Conservation (phyloP, 768 basidiomycete genomes). For the Serpula lacrymans region DNA sequence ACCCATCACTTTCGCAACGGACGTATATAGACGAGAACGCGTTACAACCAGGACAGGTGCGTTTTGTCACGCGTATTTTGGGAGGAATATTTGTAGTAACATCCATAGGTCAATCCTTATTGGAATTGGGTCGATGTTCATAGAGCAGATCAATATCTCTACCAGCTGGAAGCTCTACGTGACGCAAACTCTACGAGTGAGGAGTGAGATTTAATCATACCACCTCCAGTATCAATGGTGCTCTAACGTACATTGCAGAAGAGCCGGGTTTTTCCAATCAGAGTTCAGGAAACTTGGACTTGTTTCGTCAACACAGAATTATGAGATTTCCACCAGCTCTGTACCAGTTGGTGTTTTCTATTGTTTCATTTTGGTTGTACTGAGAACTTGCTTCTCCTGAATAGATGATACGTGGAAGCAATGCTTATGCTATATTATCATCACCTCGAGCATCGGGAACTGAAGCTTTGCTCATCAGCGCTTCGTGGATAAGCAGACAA, state of each 20-base stretch:
- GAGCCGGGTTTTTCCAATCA: slow-evolving; percentile 53
- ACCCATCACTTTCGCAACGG: slow-evolving; percentile 53
- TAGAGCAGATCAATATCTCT: slow-evolving; percentile 77
- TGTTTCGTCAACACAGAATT: slow-evolving; percentile 63
- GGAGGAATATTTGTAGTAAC: slow-evolving; percentile 1
- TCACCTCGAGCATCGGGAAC: slow-evolving; percentile 91
- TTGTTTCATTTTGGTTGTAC: neutral
- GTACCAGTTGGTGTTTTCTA: slow-evolving; percentile 40
- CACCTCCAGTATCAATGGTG: slow-evolving; percentile 1
- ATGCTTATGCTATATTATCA: slow-evolving; percentile 77
- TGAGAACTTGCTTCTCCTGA: slow-evolving; percentile 5
- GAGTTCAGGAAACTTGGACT: slow-evolving; percentile 80
- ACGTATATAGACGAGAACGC: slow-evolving; percentile 97
- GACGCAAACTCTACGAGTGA: slow-evolving; percentile 62
- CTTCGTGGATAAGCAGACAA: slow-evolving; percentile 79
- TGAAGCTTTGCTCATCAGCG: slow-evolving; percentile 89
- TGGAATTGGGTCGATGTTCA: slow-evolving; percentile 93
- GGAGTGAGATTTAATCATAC: slow-evolving; percentile 52
- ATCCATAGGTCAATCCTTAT: slow-evolving; percentile 76
- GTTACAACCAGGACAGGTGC: slow-evolving; percentile 85
- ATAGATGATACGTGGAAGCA: slow-evolving; percentile 62
- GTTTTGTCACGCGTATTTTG: slow-evolving; percentile 9
- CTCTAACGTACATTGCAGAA: slow-evolving; percentile 41
- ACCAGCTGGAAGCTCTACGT: slow-evolving; percentile 59
- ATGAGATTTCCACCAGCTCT: slow-evolving; percentile 49